Percentiles rank a stretch among this genome's conserved stretches.
Conservation (phyloP, 352 stramenopile species). For the Phytophthora pinifolia region DNA sequence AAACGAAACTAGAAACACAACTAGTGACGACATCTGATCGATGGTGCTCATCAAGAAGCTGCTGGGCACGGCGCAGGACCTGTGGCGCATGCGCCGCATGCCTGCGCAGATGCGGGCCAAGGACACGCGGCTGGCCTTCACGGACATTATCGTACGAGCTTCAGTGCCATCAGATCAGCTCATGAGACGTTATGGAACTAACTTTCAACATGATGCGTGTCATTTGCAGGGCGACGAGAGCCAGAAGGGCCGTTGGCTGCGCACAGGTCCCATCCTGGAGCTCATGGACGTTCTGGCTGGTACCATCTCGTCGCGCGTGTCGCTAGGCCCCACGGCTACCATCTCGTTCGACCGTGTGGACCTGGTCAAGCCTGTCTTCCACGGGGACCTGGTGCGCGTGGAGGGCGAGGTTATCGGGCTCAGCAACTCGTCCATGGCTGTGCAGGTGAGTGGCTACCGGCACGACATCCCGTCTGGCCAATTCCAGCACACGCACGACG, state of each 20-base stretch:
- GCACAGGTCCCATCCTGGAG: slow-evolving; percentile 50
- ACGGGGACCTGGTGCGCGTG: slow-evolving; percentile 54
- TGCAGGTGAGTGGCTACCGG: slow-evolving; percentile 53
- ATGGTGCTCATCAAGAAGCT: slow-evolving; percentile 47
- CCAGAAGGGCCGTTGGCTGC: slow-evolving; percentile 44
- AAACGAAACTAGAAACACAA: too few relatives aligned
- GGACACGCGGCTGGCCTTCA: slow-evolving; percentile 55
- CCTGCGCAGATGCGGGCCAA: slow-evolving; percentile 45
- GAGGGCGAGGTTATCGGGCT: slow-evolving; percentile 54
- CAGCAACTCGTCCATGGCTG: slow-evolving; percentile 52
- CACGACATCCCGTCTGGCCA: slow-evolving; percentile 37
- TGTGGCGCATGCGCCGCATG: slow-evolving; percentile 48
- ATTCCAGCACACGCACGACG: slow-evolving; percentile 58
- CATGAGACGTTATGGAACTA: neutral
- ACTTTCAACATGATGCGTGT: neutral
- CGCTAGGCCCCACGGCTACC: slow-evolving; percentile 39
- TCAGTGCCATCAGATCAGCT: neutral
- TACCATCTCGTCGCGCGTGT: slow-evolving; percentile 38
- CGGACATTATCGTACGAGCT: slow-evolving; percentile 52
- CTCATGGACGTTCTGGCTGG: slow-evolving; percentile 60
- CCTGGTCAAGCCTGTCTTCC: slow-evolving; percentile 52
- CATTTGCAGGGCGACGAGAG: slow-evolving; percentile 45
- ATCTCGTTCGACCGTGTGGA: slow-evolving; percentile 66
- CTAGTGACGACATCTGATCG: too few relatives aligned
- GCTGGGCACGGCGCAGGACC: slow-evolving; percentile 37